Percentiles rank a stretch among this genome's conserved stretches.
Conservation (phyloP, 23 red algal genomes). For the Cyanidiococcus yangmingshanensis region DNA sequence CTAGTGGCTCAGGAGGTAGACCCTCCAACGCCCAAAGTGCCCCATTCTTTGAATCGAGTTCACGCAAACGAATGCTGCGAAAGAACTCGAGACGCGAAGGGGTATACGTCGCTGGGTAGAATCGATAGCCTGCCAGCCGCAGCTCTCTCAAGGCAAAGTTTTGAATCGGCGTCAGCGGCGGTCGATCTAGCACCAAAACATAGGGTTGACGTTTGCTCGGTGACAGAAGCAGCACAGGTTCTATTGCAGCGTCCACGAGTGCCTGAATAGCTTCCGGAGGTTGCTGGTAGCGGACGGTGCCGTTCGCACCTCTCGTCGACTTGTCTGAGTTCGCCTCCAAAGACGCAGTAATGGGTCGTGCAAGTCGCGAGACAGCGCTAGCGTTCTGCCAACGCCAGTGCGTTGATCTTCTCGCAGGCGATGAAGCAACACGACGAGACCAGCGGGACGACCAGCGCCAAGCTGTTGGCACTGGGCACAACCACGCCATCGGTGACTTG, state of each 20-base stretch:
- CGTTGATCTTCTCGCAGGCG: too few species aligned
- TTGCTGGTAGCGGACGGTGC: conserved; percentile 28
- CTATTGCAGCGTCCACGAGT: conserved; percentile 51
- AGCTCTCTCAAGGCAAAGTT: conserved; percentile 67
- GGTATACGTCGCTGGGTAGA: conserved; percentile 71
- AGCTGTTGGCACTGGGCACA: too few species aligned
- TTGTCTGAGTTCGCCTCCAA: too few species aligned
- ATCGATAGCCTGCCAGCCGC: conserved; percentile 78
- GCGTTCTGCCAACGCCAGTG: too few species aligned
- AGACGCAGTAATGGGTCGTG: too few species aligned
- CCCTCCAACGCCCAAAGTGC: conserved; percentile 26
- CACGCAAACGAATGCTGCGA: conserved; percentile 47
- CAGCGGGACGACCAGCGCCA: too few species aligned
- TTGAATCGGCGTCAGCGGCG: conserved; percentile 53
- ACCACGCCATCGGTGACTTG: too few species aligned
- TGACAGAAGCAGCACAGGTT: conserved; percentile 49
- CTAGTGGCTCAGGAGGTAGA: conserved; percentile 12
- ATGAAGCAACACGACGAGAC: too few species aligned
- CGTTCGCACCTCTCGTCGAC: too few species aligned
- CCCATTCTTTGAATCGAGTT: conserved; percentile 33
- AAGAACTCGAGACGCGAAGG: conserved; percentile 73
- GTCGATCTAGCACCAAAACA: conserved; percentile 60
- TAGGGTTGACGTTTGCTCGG: conserved; percentile 39
- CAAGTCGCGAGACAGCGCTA: too few species aligned
- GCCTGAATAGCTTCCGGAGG: conserved; percentile 45